A percentile compares a stretch with the other conserved stretches of the same genome.
phyloP scores from a whole-genome alignment of 2,329 filamentous ascomycete genomes.

The Neofusicoccum laricinum region DNA sequence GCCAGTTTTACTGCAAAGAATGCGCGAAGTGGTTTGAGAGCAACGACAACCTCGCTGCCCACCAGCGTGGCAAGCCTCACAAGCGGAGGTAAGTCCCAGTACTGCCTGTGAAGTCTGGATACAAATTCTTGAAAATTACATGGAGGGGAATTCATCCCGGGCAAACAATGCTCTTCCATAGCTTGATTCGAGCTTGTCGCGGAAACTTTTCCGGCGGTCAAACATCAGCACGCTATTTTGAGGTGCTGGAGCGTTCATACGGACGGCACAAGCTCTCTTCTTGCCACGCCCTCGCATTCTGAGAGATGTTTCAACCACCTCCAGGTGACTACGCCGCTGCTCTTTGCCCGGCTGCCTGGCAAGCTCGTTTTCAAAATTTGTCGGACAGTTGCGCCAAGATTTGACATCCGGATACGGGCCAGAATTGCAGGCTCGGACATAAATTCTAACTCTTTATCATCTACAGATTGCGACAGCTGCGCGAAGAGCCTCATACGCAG shows the following conservation, averaged over 20 bases:
- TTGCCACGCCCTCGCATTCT: too few relatives aligned
- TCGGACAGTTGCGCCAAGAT: too few relatives aligned
- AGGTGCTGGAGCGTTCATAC: too few relatives aligned
- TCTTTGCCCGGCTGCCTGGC: not conserved
- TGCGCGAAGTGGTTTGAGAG: constrained; percentile 97
- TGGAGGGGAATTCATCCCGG: too few relatives aligned
- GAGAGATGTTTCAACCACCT: too few relatives aligned
- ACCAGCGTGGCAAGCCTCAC: constrained; percentile 86
- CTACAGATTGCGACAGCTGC: constrained; percentile 71
- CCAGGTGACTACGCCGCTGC: too few relatives aligned
- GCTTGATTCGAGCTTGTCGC: too few relatives aligned
- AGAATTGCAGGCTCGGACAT: not conserved
- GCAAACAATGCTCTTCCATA: too few relatives aligned
- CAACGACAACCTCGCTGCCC: constrained; percentile 69
- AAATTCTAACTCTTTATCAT: not conserved
- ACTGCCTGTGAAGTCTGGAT: not conserved
- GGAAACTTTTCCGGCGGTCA: too few relatives aligned
- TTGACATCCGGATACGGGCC: too few relatives aligned
- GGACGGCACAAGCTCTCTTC: too few relatives aligned
- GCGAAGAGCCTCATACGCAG: constrained; percentile 82
- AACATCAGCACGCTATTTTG: too few relatives aligned
- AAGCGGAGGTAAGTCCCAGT: constrained; percentile 67
- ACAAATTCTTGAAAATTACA: not conserved
- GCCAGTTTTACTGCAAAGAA: constrained; percentile 82
- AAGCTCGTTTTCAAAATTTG: not conserved